phyloP scores from a whole-genome alignment of 768 basidiomycete genomes.

The Sporobolomyces phaffii region DNA sequence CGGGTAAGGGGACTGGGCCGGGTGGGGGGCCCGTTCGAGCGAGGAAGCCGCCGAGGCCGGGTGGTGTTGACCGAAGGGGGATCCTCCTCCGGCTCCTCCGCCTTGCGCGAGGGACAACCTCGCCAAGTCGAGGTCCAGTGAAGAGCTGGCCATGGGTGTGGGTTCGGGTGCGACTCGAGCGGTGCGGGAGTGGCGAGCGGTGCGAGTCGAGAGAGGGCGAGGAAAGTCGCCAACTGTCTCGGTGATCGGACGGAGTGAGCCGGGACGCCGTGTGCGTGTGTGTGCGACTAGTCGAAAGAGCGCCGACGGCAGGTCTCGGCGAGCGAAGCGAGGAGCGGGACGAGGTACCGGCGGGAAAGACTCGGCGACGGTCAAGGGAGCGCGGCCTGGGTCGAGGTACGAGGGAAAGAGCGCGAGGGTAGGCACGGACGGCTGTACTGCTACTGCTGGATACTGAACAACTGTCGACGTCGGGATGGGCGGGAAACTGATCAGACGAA shows the following conservation, averaged over 20 bases:
- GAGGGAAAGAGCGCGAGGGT: background rate
- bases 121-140: conserved; percentile 1
- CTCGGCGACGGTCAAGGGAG: too few relatives aligned
- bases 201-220: background rate
- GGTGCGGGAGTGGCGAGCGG: background rate
- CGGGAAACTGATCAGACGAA: too few relatives aligned
- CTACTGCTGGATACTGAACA: too few relatives aligned
- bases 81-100: background rate
- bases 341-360: too few relatives aligned
- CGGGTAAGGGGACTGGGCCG: background rate
- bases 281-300: too few relatives aligned
- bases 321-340: too few relatives aligned
- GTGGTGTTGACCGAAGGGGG: conserved; percentile 1
- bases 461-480: too few relatives aligned
- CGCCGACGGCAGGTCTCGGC: too few relatives aligned
- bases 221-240: too few relatives aligned
- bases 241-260: too few relatives aligned
- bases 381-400: too few relatives aligned
- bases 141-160: background rate
- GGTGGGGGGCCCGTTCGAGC: background rate
- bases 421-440: background rate
- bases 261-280: too few relatives aligned
- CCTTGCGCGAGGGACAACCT: background rate
- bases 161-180: background rate
- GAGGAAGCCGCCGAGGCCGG: background rate